phyloP scores from a whole-genome alignment of 306 rosid species.

The Morella rubra region DNA sequence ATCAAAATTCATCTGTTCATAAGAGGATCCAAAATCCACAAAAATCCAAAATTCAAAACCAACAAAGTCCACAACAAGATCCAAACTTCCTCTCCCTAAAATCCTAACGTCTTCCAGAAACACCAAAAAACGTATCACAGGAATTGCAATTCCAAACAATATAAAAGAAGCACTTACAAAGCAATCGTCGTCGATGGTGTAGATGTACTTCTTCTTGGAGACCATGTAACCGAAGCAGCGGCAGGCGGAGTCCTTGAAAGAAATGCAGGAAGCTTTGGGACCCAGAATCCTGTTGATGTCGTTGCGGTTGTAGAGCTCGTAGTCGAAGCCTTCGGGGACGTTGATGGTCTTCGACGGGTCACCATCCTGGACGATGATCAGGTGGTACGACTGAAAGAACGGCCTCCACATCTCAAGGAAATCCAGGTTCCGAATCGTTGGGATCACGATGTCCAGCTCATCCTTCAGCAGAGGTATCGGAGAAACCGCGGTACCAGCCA shows the following conservation, averaged over 20 bases:
- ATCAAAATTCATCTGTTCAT: not conserved
- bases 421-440: slow-evolving; percentile 75
- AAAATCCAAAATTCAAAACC: not conserved
- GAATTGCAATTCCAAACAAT: not conserved
- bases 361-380: slow-evolving; percentile 85
- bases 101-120: slow-evolving; percentile 10
- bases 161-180: slow-evolving; percentile 45
- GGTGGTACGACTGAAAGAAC: slow-evolving; percentile 65
- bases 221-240: slow-evolving; percentile 73
- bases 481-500: slow-evolving; percentile 30
- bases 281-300: slow-evolving; percentile 65
- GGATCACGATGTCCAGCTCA: slow-evolving; percentile 80
- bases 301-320: slow-evolving; percentile 64
- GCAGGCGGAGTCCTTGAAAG: slow-evolving; percentile 87
- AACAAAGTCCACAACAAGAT: slow-evolving; percentile 1
- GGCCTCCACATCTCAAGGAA: slow-evolving; percentile 82
- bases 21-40: not conserved
- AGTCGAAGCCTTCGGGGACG: slow-evolving; percentile 72
- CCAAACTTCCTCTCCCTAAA: not conserved
- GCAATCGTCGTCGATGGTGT: slow-evolving; percentile 88
- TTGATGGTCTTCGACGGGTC: slow-evolving; percentile 62
- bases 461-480: slow-evolving; percentile 58
- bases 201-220: slow-evolving; percentile 83
- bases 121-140: not conserved
- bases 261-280: slow-evolving; percentile 65